Evolutionary conservation across 352 stramenopile species (phyloP).

Genomic region (Phytophthora uliginosa): DNA sequence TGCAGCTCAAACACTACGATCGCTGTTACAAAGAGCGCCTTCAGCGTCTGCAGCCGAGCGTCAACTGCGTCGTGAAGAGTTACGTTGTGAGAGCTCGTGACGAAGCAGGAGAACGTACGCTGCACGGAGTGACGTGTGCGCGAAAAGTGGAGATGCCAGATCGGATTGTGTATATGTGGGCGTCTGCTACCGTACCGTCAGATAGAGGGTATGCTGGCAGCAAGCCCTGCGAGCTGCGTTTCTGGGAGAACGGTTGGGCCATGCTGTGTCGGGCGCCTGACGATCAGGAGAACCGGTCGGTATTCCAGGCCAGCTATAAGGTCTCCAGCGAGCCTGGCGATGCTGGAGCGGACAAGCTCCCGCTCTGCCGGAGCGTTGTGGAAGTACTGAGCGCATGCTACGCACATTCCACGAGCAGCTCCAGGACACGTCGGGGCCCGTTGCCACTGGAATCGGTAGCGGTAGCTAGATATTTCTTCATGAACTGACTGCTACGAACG

Average conservation of each 20-base stretch:
- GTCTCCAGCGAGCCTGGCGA: background rate
- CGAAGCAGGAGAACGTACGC: background rate
- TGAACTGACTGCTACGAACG: slow-evolving; percentile 15
- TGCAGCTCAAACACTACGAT: slow-evolving; percentile 14
- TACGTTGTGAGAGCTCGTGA: slow-evolving; percentile 4
- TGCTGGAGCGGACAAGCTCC: background rate
- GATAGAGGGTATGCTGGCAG: background rate
- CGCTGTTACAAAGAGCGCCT: slow-evolving; percentile 16
- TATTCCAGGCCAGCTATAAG: slow-evolving; percentile 13
- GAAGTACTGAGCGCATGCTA: background rate
- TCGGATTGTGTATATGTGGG: slow-evolving; percentile 18
- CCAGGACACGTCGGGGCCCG: background rate
- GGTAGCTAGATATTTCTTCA: background rate
- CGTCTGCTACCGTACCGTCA: slow-evolving; percentile 14
- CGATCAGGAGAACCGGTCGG: slow-evolving; percentile 3
- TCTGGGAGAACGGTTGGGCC: slow-evolving; percentile 11
- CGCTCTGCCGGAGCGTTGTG: slow-evolving; percentile 6
- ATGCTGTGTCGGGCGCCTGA: slow-evolving; percentile 14
- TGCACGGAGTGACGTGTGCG: slow-evolving; percentile 15
- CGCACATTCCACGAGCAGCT: slow-evolving; percentile 8
- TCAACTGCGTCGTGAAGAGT: slow-evolving; percentile 13
- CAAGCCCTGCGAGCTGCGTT: background rate
- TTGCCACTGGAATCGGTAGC: background rate
- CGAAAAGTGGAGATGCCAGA: slow-evolving; percentile 18
- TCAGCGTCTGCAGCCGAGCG: slow-evolving; percentile 9